Evolutionary conservation across 768 basidiomycete species (phyloP).

Genomic region (Hebeloma cylindrosporum): DNA sequence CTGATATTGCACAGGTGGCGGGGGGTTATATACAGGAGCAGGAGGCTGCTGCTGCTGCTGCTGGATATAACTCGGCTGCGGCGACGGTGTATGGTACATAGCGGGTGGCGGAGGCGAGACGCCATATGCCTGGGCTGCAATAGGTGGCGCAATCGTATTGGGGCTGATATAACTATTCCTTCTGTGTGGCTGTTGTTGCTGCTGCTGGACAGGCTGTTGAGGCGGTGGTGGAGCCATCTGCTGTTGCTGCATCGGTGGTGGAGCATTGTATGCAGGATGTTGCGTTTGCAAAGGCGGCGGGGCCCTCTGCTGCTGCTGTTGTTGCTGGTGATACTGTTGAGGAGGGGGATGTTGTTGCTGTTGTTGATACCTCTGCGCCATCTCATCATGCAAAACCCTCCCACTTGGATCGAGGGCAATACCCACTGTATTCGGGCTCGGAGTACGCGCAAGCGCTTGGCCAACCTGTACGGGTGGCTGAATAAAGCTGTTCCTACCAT

Average conservation of each 20-base stretch:
- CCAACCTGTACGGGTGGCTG: constrained; percentile 36
- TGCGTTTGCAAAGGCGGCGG: constrained; percentile 31
- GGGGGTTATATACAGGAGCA: constrained; percentile 25
- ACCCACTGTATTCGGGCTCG: constrained; percentile 78
- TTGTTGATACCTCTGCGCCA: constrained; percentile 60
- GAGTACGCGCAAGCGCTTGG: constrained; percentile 44
- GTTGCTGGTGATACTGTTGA: constrained; percentile 30
- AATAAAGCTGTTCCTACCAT: constrained; percentile 37
- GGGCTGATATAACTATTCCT: constrained; percentile 36
- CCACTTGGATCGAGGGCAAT: constrained; percentile 82
- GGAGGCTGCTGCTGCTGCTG: constrained; percentile 32
- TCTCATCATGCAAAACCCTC: constrained; percentile 75
- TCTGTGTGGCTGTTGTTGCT: constrained; percentile 32
- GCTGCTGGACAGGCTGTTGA: constrained; percentile 26
- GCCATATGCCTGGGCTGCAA: constrained; percentile 35
- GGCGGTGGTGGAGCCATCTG: too few relatives aligned
- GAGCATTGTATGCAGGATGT: constrained; percentile 29
- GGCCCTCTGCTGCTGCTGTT: constrained; percentile 26
- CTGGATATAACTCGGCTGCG: constrained; percentile 35
- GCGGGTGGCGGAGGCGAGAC: constrained; percentile 39
- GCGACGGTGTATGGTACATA: constrained; percentile 39
- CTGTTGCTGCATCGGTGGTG: constrained; percentile 25
- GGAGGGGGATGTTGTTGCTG: constrained; percentile 41
- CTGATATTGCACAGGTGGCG: constrained; percentile 23
- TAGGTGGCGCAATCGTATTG: constrained; percentile 25